Conservation (phyloP, 225 moss, liverwort and hornwort genomes). For the Sphagnum tenellum region DNA sequence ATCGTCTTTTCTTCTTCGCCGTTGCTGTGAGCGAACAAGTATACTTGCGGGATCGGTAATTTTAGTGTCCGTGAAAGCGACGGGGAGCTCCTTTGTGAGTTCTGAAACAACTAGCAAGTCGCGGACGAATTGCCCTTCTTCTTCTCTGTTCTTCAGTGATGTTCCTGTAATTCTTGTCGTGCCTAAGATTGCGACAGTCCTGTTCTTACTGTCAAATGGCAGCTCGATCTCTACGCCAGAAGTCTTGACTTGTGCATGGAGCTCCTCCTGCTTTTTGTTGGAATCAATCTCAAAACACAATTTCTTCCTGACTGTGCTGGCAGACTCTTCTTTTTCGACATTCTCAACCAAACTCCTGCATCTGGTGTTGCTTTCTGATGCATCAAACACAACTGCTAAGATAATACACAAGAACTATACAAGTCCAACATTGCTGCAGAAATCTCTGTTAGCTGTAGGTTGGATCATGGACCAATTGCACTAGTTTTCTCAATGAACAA, state of each 20-base stretch:
- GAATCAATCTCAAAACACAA: conserved; percentile 9
- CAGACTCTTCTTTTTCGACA: too few relatives aligned
- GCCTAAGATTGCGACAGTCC: conserved; percentile 16
- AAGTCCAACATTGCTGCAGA: background rate
- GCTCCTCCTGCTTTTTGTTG: background rate
- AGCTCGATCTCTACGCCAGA: conserved; percentile 11
- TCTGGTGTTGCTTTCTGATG: background rate
- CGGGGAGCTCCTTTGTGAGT: conserved; percentile 20
- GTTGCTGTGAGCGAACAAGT: conserved; percentile 17
- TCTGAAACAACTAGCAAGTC: conserved; percentile 60
- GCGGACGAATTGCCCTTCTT: conserved; percentile 60
- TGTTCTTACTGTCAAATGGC: conserved; percentile 30
- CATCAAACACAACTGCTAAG: conserved; percentile 4
- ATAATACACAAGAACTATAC: background rate
- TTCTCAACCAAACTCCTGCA: background rate
- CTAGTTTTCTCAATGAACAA: too few relatives aligned
- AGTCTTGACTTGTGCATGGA: background rate
- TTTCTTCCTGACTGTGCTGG: conserved; percentile 2
- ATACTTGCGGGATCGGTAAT: background rate
- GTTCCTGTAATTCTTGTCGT: conserved; percentile 9
- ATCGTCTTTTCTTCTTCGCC: conserved; percentile 1
- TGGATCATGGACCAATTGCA: background rate
- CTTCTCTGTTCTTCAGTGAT: conserved; percentile 35
- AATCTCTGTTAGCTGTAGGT: background rate
- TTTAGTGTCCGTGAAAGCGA: too few relatives aligned